Percentiles rank a stretch among this genome's conserved stretches.
phyloP scores from a whole-genome alignment of 495 filamentous ascomycete genomes.

The Podospora comata region DNA sequence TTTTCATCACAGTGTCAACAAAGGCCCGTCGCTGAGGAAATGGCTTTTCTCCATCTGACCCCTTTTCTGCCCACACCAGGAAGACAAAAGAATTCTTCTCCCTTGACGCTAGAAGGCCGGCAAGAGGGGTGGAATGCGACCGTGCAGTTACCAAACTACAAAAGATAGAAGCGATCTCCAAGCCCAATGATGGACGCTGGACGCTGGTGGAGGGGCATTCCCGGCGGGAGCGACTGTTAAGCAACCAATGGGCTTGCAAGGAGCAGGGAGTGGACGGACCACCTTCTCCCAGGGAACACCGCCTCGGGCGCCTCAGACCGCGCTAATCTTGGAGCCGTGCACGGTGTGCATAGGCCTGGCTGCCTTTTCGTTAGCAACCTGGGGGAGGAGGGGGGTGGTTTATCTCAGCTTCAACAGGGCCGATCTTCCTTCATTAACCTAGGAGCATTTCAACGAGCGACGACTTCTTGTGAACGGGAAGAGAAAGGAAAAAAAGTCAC shows the following conservation, averaged over 20 bases:
- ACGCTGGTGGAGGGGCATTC: neutral
- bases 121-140: neutral
- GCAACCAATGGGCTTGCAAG: neutral
- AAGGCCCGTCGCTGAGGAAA: neutral
- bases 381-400: neutral
- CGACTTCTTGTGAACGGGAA: neutral
- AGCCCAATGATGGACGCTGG: neutral
- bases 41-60: neutral
- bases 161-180: neutral
- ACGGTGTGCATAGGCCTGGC: too few relatives aligned
- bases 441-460: neutral
- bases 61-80: neutral
- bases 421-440: slow-evolving; percentile 4
- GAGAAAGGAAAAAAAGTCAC: neutral
- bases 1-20: neutral
- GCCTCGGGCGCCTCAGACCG: neutral
- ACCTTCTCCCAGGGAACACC: neutral
- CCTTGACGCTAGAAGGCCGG: neutral
- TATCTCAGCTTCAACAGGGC: neutral
- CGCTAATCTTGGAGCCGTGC: neutral
- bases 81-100: neutral
- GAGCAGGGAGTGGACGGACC: slow-evolving; percentile 1
- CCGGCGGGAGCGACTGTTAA: neutral
- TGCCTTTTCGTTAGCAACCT: neutral
- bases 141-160: neutral